These are phyloP conservation scores for Tulasnella sp. DNA, from an alignment of 768 basidiomycete species.

Conservation along the genomic window DNA sequence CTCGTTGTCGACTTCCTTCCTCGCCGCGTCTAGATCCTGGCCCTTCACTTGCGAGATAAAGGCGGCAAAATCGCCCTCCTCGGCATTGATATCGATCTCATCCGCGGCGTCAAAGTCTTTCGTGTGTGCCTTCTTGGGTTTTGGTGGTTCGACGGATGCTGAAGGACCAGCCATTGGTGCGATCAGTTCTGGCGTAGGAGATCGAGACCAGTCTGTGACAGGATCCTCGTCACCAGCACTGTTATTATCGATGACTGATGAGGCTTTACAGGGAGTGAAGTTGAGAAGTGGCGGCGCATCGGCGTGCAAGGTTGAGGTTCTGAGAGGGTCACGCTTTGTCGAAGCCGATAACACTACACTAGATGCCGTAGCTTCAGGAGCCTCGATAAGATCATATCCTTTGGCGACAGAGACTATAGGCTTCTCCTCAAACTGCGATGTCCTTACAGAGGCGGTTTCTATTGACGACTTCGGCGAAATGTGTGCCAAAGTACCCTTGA, in stretches of 20 bases:
- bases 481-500: too few relatives aligned
- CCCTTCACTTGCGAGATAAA: constrained; percentile 90
- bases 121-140: constrained; percentile 27
- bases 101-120: constrained; percentile 71
- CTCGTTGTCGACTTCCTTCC: constrained; percentile 86
- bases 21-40: constrained; percentile 66
- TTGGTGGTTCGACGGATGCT: constrained; percentile 2
- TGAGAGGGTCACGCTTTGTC: too few relatives aligned
- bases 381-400: too few relatives aligned
- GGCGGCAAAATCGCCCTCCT: constrained; percentile 83
- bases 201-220: constrained; percentile 32
- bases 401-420: too few relatives aligned
- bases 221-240: constrained; percentile 35
- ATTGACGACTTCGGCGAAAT: too few relatives aligned
- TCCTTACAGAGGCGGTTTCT: too few relatives aligned
- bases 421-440: too few relatives aligned
- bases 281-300: background rate
- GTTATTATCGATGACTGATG: constrained; percentile 27
- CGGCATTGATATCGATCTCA: constrained; percentile 68
- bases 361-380: too few relatives aligned
- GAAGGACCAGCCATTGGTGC: too few relatives aligned
- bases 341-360: too few relatives aligned
- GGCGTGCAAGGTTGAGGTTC: constrained; percentile 12
- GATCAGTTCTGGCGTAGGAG: constrained; percentile 25
- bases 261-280: background rate